Evolutionary conservation across 768 basidiomycete species (phyloP), one percentile per base, ranked within the genome.

Genomic region (Trametes cubensis): DNA sequence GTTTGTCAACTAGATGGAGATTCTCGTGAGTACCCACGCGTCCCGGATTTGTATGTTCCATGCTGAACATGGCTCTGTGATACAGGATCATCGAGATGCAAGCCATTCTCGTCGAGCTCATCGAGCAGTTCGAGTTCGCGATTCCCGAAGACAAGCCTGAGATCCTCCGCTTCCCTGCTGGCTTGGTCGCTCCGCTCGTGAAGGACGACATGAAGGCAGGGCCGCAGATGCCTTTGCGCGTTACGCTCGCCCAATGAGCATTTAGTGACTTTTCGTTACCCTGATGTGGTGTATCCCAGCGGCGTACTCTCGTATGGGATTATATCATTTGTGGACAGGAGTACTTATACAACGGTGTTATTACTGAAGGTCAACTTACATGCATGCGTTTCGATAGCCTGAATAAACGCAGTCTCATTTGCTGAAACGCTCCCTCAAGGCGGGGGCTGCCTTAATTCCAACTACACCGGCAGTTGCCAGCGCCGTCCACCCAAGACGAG

Each of bases 91-190:
- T 75, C 23, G 77, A 78, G 56, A 71, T 74, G 67, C 76, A 76
- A 55, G 70, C 71, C 4, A 67, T 77, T 42, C 64, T 74, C 15
- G 68, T 72, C 18, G 73, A 75, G 42, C 72, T 78, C 26, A 60
- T 78, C 23, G 74, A 75, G 61, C 72, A 73, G 49, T 78, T 78
- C 58, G 69, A 73, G 47, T 76, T 74, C 49, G 47, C 68, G 26
- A 67, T 76, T 30, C 74, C 77, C 0, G 62, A 63, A 4, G 71
- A 72, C 30, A 73, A 71, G 52, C 66, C 72, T 0, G 69, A 70
- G 45, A 73, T 77, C 40, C 47, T 70, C 17, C 69, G 77, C 46
- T 66, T 73, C 20, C 71, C 73, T 7, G 70, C 71, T 1, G 73
- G 71, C 0, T 47, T 75, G 23, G 74, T 77, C 71, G 51, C 67